phyloP scores from a whole-genome alignment of 257 asterid species.

The Solanum arcanum region DNA sequence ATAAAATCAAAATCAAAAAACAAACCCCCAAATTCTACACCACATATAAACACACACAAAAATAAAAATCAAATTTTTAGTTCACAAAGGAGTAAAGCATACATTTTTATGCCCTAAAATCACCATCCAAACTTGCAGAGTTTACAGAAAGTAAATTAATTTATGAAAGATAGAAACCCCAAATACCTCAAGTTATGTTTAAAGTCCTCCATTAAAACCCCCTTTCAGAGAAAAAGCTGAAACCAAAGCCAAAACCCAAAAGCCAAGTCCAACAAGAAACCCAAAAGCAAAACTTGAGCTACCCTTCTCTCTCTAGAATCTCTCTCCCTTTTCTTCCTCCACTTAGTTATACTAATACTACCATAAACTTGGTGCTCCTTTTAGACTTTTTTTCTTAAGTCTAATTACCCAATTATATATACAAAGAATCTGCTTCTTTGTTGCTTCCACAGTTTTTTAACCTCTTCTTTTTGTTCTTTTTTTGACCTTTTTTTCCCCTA shows the following conservation, averaged over 20 bases:
- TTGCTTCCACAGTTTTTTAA: background rate
- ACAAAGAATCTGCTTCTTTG: background rate
- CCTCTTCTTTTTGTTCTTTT: background rate
- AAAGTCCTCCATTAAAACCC: conserved; percentile 21
- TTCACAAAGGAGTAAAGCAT: background rate
- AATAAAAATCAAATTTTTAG: background rate
- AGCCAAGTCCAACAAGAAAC: background rate
- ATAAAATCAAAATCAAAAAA: too few relatives aligned
- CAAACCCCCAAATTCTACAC: background rate
- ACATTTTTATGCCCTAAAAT: background rate
- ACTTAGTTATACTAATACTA: background rate
- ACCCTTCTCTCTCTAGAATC: background rate
- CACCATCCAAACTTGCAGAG: background rate
- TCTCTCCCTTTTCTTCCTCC: background rate
- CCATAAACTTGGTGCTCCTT: background rate
- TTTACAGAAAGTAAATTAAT: background rate
- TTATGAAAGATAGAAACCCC: background rate
- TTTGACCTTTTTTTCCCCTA: background rate
- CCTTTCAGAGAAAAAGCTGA: conserved; percentile 52
- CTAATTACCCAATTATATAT: background rate
- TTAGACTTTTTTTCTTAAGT: background rate
- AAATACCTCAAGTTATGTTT: conserved; percentile 27
- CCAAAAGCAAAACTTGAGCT: background rate
- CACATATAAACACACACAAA: background rate
- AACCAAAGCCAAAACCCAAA: conserved; percentile 1